A percentile compares a stretch with the other conserved stretches of the same genome.
Evolutionary conservation across 2,329 filamentous ascomycete species (phyloP).

Genomic region (Talaromyces amestolkiae): DNA sequence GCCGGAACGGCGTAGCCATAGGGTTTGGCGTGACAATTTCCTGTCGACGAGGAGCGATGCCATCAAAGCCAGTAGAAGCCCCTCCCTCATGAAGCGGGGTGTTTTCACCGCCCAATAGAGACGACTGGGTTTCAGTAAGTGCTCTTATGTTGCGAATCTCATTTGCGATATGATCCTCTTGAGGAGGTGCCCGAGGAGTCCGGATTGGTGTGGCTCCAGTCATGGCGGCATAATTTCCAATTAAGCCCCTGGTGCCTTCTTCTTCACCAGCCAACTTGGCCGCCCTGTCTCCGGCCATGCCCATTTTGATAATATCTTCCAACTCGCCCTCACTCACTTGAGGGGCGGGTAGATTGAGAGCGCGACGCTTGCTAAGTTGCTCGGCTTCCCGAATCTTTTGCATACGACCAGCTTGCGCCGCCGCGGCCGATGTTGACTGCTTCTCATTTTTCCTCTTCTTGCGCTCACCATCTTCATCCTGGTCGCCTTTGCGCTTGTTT

Average conservation of each 20-base stretch:
- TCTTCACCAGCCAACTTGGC: slow-evolving; percentile 71
- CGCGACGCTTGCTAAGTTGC: slow-evolving; percentile 87
- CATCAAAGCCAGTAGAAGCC: slow-evolving; percentile 83
- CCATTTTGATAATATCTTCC: slow-evolving; percentile 99
- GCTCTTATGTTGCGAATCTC: slow-evolving; percentile 93
- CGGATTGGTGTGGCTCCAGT: slow-evolving; percentile 83
- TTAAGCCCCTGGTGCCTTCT: slow-evolving; percentile 76
- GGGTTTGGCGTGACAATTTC: slow-evolving; percentile 90
- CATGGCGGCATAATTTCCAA: slow-evolving; percentile 81
- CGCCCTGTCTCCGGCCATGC: slow-evolving; percentile 85
- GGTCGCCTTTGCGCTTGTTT: slow-evolving; percentile 90
- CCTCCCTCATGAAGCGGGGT: slow-evolving; percentile 79
- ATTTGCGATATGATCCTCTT: slow-evolving; percentile 94
- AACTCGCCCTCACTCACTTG: slow-evolving; percentile 91
- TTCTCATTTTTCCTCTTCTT: slow-evolving; percentile 91
- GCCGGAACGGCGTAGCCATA: slow-evolving; percentile 80
- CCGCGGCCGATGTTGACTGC: slow-evolving; percentile 70
- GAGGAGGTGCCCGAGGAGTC: slow-evolving; percentile 83
- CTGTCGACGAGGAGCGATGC: slow-evolving; percentile 76
- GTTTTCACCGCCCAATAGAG: slow-evolving; percentile 88
- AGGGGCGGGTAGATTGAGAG: slow-evolving; percentile 78
- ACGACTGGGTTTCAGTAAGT: slow-evolving; percentile 89
- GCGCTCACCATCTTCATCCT: slow-evolving; percentile 73
- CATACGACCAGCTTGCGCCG: slow-evolving; percentile 88
- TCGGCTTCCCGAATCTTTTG: slow-evolving; percentile 95